Evolutionary conservation across 169 alveolate genomes (phyloP), one percentile per base, ranked within the genome.

Genomic region (Babesia caballi): DNA sequence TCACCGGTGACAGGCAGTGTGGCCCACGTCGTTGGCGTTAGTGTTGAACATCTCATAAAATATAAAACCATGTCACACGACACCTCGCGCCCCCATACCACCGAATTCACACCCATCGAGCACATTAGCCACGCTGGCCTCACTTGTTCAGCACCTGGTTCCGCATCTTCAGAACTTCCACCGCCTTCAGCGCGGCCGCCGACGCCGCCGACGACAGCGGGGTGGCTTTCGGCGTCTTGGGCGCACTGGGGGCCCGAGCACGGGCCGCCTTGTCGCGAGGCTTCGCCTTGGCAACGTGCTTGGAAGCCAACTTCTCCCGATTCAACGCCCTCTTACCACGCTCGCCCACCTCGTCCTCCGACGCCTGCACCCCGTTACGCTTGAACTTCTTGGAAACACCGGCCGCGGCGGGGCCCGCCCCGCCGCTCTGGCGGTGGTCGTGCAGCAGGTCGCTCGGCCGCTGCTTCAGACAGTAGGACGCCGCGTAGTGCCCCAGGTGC

Each of bases 401-500:
- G 0, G 32, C 66, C 17, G 44, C 32, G 32, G 66, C 50, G 8
- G 49, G 2, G 36, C 21, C 42, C 21, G 66, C 33, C 12, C 30
- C 30, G 15, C 19, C 60, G 40, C 35, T 19, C 3, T 54, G 68
- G 32, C 49, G 49, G 35, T 36, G 46, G 25, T 30, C 68, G 7
- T 28, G 44, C 51, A 78, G 21, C 3, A 78, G n/a, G 14, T 78
- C 86, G 28, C 76, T 68, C 3, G 88, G 88, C 23, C 36, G 59
- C 71, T 59, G 66, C 53, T 56, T 70, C 28, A 81, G 52, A 53
- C 84, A 70, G 33, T 72, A 69, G 2, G 88, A 71, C 17, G 88
- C 68, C 11, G 88, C 88, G 28, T 70, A 70, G 67, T 81, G 88
- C 0, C 88, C 88, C 41, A 81, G 58, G 41, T 81, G 88, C 28